These are phyloP conservation scores for Dictyostelium capitatum DNA, from an alignment of 78 protist genomes.

Conservation along the genomic window DNA sequence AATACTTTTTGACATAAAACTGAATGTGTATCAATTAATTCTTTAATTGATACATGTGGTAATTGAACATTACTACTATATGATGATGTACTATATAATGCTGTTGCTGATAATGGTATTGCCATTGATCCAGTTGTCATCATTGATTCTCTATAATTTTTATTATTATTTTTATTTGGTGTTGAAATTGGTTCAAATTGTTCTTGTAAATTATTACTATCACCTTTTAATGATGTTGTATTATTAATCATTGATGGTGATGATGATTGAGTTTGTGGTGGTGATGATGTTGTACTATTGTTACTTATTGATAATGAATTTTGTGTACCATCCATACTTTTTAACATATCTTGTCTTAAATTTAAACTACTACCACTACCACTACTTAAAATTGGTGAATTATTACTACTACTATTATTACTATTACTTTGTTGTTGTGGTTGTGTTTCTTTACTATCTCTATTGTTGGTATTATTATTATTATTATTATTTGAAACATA, in stretches of 20 bases:
- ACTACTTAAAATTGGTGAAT: neutral
- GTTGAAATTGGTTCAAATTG: neutral
- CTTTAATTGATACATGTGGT: constrained; percentile 1
- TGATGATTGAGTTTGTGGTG: neutral
- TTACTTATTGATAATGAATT: neutral
- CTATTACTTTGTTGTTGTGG: neutral
- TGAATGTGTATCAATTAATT: constrained; percentile 40
- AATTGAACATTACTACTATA: constrained; percentile 13
- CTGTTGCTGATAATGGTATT: neutral
- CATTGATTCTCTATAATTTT: neutral
- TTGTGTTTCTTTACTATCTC: neutral
- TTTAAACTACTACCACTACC: constrained; percentile 5
- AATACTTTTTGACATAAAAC: constrained; percentile 69
- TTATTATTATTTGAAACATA: neutral
- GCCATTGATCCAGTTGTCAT: neutral
- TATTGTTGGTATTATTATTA: neutral
- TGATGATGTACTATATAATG: neutral
- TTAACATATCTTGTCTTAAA: neutral
- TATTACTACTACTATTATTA: neutral
- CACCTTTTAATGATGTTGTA: neutral
- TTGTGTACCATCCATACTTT: neutral
- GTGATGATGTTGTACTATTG: neutral
- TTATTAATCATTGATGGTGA: neutral
- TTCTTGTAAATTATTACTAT: neutral
- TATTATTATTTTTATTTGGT: neutral